Base-by-base conservation (phyloP, 768 basidiomycete species). In the Russula sp. region DNA sequence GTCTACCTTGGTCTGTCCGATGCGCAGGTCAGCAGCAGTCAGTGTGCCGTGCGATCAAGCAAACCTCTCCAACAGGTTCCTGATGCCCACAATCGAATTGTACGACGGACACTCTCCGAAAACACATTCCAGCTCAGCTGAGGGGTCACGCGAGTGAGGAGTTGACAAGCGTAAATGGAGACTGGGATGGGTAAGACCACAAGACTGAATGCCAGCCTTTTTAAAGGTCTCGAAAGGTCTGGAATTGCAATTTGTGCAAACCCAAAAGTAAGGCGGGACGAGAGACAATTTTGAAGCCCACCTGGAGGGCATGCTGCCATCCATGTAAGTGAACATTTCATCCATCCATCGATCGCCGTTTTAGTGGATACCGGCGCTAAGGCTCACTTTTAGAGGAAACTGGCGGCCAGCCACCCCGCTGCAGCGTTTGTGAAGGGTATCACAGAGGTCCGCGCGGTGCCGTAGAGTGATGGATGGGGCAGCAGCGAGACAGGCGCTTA, bases 351-450 rank as follows among this genome's bases (percentile, higher is more conserved):
- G 64, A 65, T 65, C 60, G 41, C 42, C 50, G 49, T 8, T 46
- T 41, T 42, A 51, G 64, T 35, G 57, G 51, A 39, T 38, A 51
- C 64, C 64, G 61, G 56, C 18, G 32, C 61, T 51, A 54, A 25
- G 56, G 56, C 34, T 32, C 50, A 18, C 50, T 59, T 22, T 45
- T 29, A 29, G 47, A 64, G 60, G 51, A 22, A 46, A 22, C 39
- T 56, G 34, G 42, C 32, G 38, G 20, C 35, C 55, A 57, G 36
- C 62, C 56, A 41, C 47, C 63, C 48, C 56, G 32, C 49, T 63
- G 56, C 56, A 54, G 61, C 51, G 41, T 50, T 63, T 49, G 62
- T 59, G 62, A 63, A 63, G 62, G 62, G 62, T 54, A 42, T 59
- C 54, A 52, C 39, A 58, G 58, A n/a, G n/a, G 62, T 58, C 57